Percentiles rank a stretch among this genome's conserved stretches.
Conservation (phyloP, 148 eudicot species). For the Linanthus parryae region DNA sequence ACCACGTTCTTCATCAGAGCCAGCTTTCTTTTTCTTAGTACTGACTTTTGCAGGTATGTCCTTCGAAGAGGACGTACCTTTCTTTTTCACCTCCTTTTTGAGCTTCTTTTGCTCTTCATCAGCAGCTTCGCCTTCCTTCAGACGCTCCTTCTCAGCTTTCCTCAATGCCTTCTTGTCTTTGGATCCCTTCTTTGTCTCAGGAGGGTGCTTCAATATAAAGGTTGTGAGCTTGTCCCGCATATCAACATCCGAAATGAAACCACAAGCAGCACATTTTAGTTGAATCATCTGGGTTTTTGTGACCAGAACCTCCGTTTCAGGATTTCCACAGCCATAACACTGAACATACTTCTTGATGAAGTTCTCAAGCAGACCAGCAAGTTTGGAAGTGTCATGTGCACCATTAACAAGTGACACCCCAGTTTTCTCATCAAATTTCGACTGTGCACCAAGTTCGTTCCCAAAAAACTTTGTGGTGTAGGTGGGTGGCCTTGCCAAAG, state of each 20-base stretch:
- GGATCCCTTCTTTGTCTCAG: constrained; percentile 15
- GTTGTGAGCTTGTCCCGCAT: background rate
- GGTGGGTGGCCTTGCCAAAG: constrained; percentile 54
- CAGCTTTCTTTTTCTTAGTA: background rate
- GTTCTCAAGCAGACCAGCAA: constrained; percentile 59
- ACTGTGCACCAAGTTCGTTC: constrained; percentile 70
- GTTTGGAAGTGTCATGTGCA: constrained; percentile 59
- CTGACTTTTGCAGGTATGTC: background rate
- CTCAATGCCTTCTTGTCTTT: background rate
- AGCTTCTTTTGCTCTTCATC: background rate
- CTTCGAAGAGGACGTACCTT: background rate
- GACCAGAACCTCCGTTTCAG: constrained; percentile 59
- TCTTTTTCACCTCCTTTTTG: background rate
- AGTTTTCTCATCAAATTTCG: constrained; percentile 61
- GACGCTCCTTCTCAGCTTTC: background rate
- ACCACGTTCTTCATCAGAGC: too few species aligned
- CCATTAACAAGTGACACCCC: constrained; percentile 63
- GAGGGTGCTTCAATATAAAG: background rate
- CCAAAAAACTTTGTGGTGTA: constrained; percentile 69
- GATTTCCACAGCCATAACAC: constrained; percentile 73
- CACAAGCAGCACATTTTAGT: background rate
- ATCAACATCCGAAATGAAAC: background rate
- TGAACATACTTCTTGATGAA: constrained; percentile 70
- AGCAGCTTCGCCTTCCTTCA: background rate
- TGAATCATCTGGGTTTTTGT: constrained; percentile 31